Evolutionary conservation across 2,329 filamentous ascomycete genomes (phyloP), one percentile per base, ranked within the genome.

Genomic region (Claviceps pazoutovae): DNA sequence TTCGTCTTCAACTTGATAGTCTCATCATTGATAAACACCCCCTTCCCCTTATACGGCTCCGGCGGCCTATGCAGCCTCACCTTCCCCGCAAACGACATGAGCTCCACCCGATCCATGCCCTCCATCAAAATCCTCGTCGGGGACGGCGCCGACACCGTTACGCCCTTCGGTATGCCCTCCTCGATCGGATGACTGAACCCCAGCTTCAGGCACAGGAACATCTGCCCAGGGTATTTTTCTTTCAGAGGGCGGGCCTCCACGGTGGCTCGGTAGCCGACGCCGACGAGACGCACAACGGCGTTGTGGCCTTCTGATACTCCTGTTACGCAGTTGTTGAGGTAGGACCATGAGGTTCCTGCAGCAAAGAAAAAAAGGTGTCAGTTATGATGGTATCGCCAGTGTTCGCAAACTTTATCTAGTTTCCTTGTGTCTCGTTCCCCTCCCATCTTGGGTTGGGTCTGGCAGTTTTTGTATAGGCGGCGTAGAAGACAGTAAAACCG

Each of bases 31-130:
- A 98, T 84, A 67, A 97, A 98, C 61, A 98, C 95, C 61, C 93
- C 93, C 81, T 98, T 97, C 59, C 93, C 93, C 80, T 98, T 98
- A 71, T 98, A 98, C 58, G 93, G 93, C 72, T 98, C 93, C 34
- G 93, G 93, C 57, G 79, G 79, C 65, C 93, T 83, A 91, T 91
- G 97, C 69, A 75, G 79, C 60, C 88, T 78, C 59, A 98, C 94
- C 60, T 83, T 75, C 0, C 93, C 93, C 17, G 93, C 93, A 68
- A 97, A 96, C 53, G 86, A 83, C 77, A 89, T 93, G 56, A 98
- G 82, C 48, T 83, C 78, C 69, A 94, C 84, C 65, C 88, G 89
- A 66, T 97, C 81, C 50, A 84, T 77, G 8, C 93, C 89, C 72
- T 98, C 89, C 41, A 98, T 72, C 60, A 98, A 71, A 59, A 98